Evolutionary conservation across 1,139 yeast species (phyloP), one percentile per base, ranked within the genome.

Genomic region (Kodamaea suecica): DNA sequence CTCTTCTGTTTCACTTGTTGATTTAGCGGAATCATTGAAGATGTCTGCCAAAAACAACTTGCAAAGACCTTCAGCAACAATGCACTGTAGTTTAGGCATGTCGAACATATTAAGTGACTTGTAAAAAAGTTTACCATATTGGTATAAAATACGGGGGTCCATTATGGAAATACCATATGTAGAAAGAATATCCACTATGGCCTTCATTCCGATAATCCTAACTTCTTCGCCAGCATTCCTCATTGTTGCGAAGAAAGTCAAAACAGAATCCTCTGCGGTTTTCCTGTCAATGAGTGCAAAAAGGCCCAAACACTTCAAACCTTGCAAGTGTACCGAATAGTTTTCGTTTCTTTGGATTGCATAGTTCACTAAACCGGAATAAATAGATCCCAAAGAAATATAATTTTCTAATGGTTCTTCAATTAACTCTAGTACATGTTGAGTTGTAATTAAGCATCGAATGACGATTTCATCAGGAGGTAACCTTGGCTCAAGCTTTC

Each of bases 21-120:
- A 14, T 17, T 26, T 36, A 14, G 31, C 31, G 34, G 78, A 78
- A 49, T 82, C 88, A 13, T 67, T 72, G 41, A 88, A 72, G 17
- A 85, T 74, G 45, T 85, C 95, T 10, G 92, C 86, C 35, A 92
- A 66, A 48, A 83, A 78, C 34, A 92, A 63, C 59, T 92, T 90
- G 51, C 92, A 85, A 17, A 90, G 64, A 0, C 96, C 95, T 51
- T 86, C 95, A 0, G 94, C 96, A 5, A 92, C 85, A 1, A 78
- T 68, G 1, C 92, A 80, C 54, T 86, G 96, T 17, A 87, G 70
- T 27, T 74, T 76, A 0, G 84, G 84, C 49, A 76, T 66, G 5
- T 75, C 77, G 27, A 64, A 66, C 39, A 76, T 70, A 41, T 74
- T 74, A 43, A 88, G 64, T 1, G 84, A 76, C 50, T 80, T 76